A percentile compares a stretch with the other conserved stretches of the same genome.
phyloP scores from a whole-genome alignment of 2,329 filamentous ascomycete genomes.

The Trichoderma guizhouense region DNA sequence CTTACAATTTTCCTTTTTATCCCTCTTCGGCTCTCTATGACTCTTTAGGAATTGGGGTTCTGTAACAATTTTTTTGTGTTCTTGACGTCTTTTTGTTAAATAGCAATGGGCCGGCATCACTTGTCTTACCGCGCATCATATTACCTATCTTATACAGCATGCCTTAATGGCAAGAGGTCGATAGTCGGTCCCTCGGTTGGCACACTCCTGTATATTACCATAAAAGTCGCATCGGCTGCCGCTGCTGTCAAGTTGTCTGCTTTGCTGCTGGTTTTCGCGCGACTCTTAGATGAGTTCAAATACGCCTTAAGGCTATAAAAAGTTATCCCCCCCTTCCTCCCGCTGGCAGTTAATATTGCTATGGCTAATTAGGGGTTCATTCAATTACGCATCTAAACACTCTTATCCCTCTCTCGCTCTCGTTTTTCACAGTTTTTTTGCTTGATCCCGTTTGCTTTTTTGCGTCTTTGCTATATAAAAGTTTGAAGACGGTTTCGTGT shows the following conservation, averaged over 20 bases:
- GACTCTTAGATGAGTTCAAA: conserved; percentile 38
- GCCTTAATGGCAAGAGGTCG: conserved; percentile 33
- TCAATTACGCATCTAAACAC: conserved; percentile 3
- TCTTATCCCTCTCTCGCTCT: neutral
- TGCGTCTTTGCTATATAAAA: neutral
- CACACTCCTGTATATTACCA: conserved; percentile 56
- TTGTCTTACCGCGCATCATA: conserved; percentile 24
- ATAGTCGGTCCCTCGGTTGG: conserved; percentile 36
- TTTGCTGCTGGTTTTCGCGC: conserved; percentile 33
- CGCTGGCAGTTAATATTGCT: conserved; percentile 25
- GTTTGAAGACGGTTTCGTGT: neutral
- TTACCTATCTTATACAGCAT: conserved; percentile 26
- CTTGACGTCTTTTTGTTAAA: conserved; percentile 25
- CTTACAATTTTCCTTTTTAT: conserved; percentile 24
- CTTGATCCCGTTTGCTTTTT: neutral
- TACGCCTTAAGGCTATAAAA: conserved; percentile 34
- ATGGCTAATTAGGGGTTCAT: conserved; percentile 6
- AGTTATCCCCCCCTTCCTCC: conserved; percentile 25
- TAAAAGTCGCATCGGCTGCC: conserved; percentile 45
- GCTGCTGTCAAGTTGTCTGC: conserved; percentile 35
- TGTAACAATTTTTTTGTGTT: conserved; percentile 24
- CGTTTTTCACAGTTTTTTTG: neutral
- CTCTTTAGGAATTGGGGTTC: conserved; percentile 29
- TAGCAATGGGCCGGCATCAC: conserved; percentile 28
- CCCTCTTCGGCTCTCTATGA: conserved; percentile 23